Evolutionary conservation across 441 rosid species (phyloP).

Genomic region (Euphorbia schlechtendalii): DNA sequence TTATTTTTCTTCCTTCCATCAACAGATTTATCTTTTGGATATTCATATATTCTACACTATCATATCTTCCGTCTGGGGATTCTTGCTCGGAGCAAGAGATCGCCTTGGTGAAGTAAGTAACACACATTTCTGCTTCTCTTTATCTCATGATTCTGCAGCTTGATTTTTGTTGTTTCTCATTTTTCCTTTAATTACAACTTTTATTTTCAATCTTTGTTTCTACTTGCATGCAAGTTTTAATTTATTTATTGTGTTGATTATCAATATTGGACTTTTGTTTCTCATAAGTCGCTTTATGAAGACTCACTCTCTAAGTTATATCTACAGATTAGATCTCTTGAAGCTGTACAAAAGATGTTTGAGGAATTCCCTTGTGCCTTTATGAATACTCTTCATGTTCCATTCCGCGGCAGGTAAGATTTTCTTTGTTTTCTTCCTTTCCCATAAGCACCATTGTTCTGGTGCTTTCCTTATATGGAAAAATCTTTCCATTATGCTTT

Average conservation of each 20-base stretch:
- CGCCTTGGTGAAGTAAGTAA: conserved; percentile 88
- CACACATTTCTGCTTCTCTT: conserved; percentile 1
- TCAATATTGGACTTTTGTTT: background rate
- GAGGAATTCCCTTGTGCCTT: conserved; percentile 89
- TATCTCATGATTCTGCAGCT: background rate
- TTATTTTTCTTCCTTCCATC: conserved; percentile 14
- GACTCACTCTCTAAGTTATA: conserved; percentile 8
- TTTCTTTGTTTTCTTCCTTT: conserved; percentile 5
- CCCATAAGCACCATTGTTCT: background rate
- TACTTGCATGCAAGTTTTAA: background rate
- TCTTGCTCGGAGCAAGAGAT: conserved; percentile 96
- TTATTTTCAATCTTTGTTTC: background rate
- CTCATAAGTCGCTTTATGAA: conserved; percentile 5
- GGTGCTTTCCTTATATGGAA: background rate
- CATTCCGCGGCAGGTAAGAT: conserved; percentile 43
- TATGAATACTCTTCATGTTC: conserved; percentile 60
- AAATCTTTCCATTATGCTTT: conserved; percentile 5
- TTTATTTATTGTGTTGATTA: background rate
- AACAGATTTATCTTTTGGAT: conserved; percentile 91
- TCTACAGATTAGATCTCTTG: conserved; percentile 86
- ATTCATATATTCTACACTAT: conserved; percentile 80
- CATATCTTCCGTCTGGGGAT: conserved; percentile 84
- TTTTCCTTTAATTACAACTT: background rate
- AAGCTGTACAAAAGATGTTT: conserved; percentile 71
- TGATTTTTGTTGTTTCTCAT: background rate